Conservation (phyloP, 208 protist genomes). For the Trypanosoma mega region DNA sequence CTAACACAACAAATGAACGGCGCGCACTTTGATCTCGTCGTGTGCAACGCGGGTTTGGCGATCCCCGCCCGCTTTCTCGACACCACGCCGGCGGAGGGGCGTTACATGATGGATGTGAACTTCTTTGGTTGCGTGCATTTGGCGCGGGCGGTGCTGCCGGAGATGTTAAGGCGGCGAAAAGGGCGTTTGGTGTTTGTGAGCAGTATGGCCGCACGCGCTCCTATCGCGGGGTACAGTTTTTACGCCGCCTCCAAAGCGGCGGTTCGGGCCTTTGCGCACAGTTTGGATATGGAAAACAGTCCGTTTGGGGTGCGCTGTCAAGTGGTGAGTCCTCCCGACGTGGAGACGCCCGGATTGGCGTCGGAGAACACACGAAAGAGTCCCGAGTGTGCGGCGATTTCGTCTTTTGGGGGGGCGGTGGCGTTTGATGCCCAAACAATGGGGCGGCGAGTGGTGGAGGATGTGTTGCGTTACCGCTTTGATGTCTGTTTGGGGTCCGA, state of each 20-base stretch:
- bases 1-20: conserved; percentile 26
- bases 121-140: conserved; percentile 84
- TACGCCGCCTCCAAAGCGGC: conserved; percentile 88
- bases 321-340: conserved; percentile 83
- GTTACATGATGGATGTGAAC: conserved; percentile 87
- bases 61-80: conserved; percentile 82
- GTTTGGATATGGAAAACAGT: conserved; percentile 84
- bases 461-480: conserved; percentile 75
- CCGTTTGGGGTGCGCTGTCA: conserved; percentile 77
- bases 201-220: conserved; percentile 69
- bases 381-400: conserved; percentile 77
- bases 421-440: conserved; percentile 58
- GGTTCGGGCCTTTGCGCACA: conserved; percentile 84
- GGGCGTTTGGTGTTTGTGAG: conserved; percentile 84
- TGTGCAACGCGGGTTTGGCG: conserved; percentile 85
- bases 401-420: conserved; percentile 59
- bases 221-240: conserved; percentile 81
- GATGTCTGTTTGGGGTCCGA: conserved; percentile 75
- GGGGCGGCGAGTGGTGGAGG: conserved; percentile 41
- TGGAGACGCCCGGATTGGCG: conserved; percentile 79
- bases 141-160: conserved; percentile 65
- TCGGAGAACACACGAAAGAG: conserved; percentile 85
- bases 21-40: conserved; percentile 62
- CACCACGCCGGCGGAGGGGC: conserved; percentile 46
- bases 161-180: conserved; percentile 49